Base-by-base conservation (phyloP, 176 grass and related monocot species). In the Panicum miliaceum region DNA sequence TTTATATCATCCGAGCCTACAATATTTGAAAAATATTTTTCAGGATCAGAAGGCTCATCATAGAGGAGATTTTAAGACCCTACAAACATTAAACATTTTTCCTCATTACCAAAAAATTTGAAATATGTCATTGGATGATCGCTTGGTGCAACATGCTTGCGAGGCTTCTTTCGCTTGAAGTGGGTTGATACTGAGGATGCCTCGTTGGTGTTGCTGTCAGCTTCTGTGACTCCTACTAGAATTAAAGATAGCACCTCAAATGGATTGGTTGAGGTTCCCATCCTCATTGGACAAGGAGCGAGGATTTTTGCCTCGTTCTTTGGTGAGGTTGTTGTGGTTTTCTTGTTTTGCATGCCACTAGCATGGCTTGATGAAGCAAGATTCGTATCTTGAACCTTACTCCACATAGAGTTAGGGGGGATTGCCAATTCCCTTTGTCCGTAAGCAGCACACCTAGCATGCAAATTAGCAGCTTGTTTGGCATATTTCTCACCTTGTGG, bases 241-340 rank as follows among this genome's bases (percentile, higher is more conserved):
- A 79, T 6, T 0, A 16, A 65, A 3, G 61, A 64, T 2, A 79
- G 19, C 6, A 79, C 60, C 5, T 65, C 40, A 15, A 71, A 46
- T n/a, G 1, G 1, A 2, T 71, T 71, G 11, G 2, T 67, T 8
- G 32, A 38, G 15, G 3, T 6, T 3, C 0, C 27, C 34, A 20
- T 38, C 2, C 1, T 0, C 1, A 9, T 27, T 5, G 48, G 8
- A 9, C 7, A 63, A 4, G 60, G 60, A 29, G 60, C 1, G 4
- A 32, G 8, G 26, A 32, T 32, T 13, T 63, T 32, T 5, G 4
- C 48, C 3, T 15, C 6, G 3, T 16, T 16, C 12, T 14, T 32
- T 1, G 11, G 1, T 14, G 12, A 5, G 2, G 1, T 6, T 3
- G 0, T 11, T 2, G 4, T 4, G 1, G 1, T 32, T 4, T 63